A percentile compares a stretch with the other conserved stretches of the same genome.
Evolutionary conservation across 1,139 yeast genomes (phyloP).

Genomic region (Zygosaccharomyces pseudobailii): DNA sequence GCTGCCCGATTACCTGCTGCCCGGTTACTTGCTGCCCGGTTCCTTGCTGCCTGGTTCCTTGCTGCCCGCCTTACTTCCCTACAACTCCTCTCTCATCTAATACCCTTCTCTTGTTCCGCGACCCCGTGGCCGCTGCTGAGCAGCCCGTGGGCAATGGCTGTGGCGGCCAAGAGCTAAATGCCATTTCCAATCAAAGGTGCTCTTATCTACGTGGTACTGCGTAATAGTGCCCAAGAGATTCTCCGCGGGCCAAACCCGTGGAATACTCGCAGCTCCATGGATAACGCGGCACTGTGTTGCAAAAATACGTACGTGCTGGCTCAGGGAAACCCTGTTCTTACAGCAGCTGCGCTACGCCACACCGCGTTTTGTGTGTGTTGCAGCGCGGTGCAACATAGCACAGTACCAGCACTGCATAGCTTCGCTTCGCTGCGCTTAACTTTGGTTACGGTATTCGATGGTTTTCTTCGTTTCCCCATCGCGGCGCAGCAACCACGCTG

Average conservation of each 20-base stretch:
- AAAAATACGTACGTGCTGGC: not conserved
- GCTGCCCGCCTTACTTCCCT: not conserved
- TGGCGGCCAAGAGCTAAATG: not conserved
- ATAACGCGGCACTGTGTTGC: not conserved
- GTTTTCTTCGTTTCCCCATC: not conserved
- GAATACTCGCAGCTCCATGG: not conserved
- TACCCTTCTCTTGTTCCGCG: not conserved
- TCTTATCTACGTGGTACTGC: not conserved
- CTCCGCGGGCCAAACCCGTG: not conserved
- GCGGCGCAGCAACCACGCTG: not conserved
- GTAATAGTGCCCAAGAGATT: not conserved
- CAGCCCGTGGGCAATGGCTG: not conserved
- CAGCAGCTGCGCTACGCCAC: no score
- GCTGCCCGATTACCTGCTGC: no score
- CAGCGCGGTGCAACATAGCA: not conserved
- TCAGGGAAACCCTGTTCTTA: not conserved
- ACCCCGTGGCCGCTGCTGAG: not conserved
- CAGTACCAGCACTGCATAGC: not conserved
- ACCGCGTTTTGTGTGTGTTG: no score
- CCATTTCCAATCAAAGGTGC: not conserved
- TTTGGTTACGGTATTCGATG: not conserved
- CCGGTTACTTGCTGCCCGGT: no score
- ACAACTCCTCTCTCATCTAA: not conserved
- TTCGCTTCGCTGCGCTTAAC: not conserved
- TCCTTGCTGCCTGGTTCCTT: not conserved